Base-by-base conservation (phyloP, 164 flowering plant species). In the Dillenia suffruticosa region DNA sequence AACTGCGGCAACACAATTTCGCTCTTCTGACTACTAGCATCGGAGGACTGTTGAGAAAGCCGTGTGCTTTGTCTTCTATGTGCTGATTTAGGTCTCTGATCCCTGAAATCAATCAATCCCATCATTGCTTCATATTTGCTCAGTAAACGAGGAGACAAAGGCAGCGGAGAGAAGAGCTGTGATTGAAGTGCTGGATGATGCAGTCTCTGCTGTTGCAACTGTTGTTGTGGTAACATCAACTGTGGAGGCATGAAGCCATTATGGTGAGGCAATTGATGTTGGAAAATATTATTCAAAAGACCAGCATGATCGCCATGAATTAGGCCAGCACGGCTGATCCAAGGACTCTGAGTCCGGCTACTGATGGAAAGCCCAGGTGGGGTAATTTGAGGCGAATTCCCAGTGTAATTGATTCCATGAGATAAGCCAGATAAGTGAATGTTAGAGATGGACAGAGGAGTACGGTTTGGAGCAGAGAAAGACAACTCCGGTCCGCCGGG, bases 111-210 rank as follows among this genome's bases (percentile, higher is more conserved):
- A 63, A 68, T 43, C 76, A 77, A 51, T 24, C 87, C 82, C 49
- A 70, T 76, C 74, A 85, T 71, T 44, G 74, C 65, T 53, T 74
- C 79, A 22, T 63, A 74, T 63, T 73, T 76, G 59, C 57, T 68
- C 59, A 70, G 19, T 46, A 73, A 47, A 65, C 70, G 82, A 14
- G 79, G 64, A 5, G 83, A 63, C 26, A 76, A 77, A 62, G 77
- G 76, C 65, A 76, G 83, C 9, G 77, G 8, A 64, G 63, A 80
- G 64, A 67, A 79, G 9, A 85, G 63, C 54, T 86, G 96, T 44
- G 94, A 77, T 43, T 82, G 98, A 70, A 90, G 46, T 9, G 78
- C 83, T 12, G 76, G 64, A 76, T 83, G 84, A 52, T 79, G 90
- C 63, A 82, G 51, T 65, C 89, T 89, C 63, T 76, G 83, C 54